Conservation (phyloP, 306 rosid genomes). For the Spatholobus suberectus region DNA sequence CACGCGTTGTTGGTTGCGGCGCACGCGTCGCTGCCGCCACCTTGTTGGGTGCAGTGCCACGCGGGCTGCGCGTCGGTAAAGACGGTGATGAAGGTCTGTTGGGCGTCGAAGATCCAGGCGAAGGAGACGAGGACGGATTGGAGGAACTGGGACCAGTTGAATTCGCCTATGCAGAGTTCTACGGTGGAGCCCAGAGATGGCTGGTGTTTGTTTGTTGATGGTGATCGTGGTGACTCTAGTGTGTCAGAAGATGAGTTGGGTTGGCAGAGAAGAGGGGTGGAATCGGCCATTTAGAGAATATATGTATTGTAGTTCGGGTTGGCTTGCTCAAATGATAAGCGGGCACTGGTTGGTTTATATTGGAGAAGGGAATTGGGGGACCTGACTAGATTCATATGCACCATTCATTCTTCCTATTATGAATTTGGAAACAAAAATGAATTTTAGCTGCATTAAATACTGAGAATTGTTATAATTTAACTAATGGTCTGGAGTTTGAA, state of each 20-base stretch:
- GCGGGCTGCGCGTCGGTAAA: constrained; percentile 57
- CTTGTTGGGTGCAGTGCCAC: constrained; percentile 48
- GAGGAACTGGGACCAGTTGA: constrained; percentile 53
- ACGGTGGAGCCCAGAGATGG: constrained; percentile 58
- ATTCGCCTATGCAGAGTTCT: constrained; percentile 50
- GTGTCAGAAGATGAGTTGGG: constrained; percentile 14
- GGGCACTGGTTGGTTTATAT: too few species aligned
- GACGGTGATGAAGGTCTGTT: constrained; percentile 60
- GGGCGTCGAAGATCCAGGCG: constrained; percentile 65
- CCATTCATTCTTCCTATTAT: too few species aligned
- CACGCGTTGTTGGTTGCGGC: constrained; percentile 10
- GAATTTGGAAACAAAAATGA: too few species aligned
- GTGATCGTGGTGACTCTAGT: background rate
- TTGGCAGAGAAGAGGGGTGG: constrained; percentile 44
- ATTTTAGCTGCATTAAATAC: too few species aligned
- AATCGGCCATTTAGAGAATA: constrained; percentile 38
- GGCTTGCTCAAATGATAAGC: too few species aligned
- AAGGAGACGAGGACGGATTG: constrained; percentile 53
- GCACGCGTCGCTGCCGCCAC: background rate
- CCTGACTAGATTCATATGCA: too few species aligned
- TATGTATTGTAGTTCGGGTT: too few species aligned
- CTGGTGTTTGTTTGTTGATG: background rate
- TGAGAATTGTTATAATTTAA: too few species aligned
- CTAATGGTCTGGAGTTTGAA: too few species aligned
- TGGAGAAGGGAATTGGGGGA: too few species aligned